These are phyloP conservation scores for Penstemon davidsonii DNA, from an alignment of 257 asterid species.

Conservation along the genomic window DNA sequence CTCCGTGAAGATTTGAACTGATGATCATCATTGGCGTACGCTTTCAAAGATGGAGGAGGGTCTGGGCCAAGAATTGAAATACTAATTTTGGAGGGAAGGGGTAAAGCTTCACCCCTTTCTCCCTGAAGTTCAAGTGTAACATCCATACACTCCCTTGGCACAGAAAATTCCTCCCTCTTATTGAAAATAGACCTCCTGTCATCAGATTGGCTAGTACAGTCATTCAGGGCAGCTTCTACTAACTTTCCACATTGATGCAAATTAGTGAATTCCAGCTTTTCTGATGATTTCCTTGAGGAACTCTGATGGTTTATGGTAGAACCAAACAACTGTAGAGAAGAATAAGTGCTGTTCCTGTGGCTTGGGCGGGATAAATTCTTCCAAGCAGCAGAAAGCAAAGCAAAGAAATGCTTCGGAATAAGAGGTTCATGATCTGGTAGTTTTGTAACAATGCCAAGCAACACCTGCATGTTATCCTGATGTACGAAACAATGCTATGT, in stretches of 20 bases:
- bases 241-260: constrained; percentile 62
- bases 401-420: constrained; percentile 75
- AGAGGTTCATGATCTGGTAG: constrained; percentile 76
- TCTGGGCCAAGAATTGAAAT: constrained; percentile 58
- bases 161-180: constrained; percentile 43
- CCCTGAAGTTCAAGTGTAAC: constrained; percentile 54
- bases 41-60: constrained; percentile 38
- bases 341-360: constrained; percentile 33
- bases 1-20: constrained; percentile 48
- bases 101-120: constrained; percentile 34
- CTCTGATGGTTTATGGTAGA: constrained; percentile 32
- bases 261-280: constrained; percentile 56
- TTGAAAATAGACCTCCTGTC: constrained; percentile 30
- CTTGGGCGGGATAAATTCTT: constrained; percentile 41
- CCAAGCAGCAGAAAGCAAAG: constrained; percentile 76
- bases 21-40: constrained; percentile 33
- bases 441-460: constrained; percentile 71
- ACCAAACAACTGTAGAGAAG: constrained; percentile 38
- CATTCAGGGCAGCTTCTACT: constrained; percentile 66
- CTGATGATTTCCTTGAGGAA: constrained; percentile 34
- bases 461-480: constrained; percentile 73
- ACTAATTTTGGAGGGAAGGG: constrained; percentile 52
- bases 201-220: constrained; percentile 31
- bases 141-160: constrained; percentile 60
- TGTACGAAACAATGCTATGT: constrained; percentile 31